phyloP scores from a whole-genome alignment of 169 alveolate genomes.

The Eimeria tenella region DNA sequence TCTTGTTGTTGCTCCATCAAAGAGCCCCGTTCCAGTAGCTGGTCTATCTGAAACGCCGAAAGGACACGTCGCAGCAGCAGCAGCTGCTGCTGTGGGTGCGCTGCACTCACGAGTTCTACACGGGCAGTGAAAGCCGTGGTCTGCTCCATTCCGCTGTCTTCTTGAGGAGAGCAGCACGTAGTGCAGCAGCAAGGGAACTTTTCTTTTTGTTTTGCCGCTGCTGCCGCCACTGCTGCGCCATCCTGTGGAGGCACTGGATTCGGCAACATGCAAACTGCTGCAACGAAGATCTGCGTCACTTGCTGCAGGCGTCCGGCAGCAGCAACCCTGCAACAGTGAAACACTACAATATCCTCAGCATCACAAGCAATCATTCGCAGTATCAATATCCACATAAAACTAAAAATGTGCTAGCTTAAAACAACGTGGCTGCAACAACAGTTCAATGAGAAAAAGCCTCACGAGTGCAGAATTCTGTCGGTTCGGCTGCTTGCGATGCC shows the following conservation, averaged over 20 bases:
- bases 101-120: slow-evolving; percentile 66
- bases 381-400: not conserved
- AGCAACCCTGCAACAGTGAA: slow-evolving; percentile 44
- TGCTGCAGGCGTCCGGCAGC: slow-evolving; percentile 65
- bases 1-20: not conserved
- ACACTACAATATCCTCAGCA: not conserved
- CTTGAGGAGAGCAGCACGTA: slow-evolving; percentile 41
- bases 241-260: not conserved
- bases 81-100: slow-evolving; percentile 78
- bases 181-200: slow-evolving; percentile 62
- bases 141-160: slow-evolving; percentile 14
- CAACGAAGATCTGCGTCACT: slow-evolving; percentile 51
- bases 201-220: not conserved
- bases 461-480: slow-evolving; percentile 53
- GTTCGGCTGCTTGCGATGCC: slow-evolving; percentile 67
- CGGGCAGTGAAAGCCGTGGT: slow-evolving; percentile 24
- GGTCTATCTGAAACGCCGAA: slow-evolving; percentile 68
- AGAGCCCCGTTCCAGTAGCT: slow-evolving; percentile 66
- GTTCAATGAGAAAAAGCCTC: not conserved
- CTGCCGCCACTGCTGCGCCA: slow-evolving; percentile 48
- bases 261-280: slow-evolving; percentile 61
- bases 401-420: not conserved
- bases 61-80: slow-evolving; percentile 77
- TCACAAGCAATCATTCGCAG: not conserved
- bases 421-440: not conserved